These are phyloP conservation scores for Niebla homalea DNA, from an alignment of 495 filamentous ascomycete species.

Conservation along the genomic window DNA sequence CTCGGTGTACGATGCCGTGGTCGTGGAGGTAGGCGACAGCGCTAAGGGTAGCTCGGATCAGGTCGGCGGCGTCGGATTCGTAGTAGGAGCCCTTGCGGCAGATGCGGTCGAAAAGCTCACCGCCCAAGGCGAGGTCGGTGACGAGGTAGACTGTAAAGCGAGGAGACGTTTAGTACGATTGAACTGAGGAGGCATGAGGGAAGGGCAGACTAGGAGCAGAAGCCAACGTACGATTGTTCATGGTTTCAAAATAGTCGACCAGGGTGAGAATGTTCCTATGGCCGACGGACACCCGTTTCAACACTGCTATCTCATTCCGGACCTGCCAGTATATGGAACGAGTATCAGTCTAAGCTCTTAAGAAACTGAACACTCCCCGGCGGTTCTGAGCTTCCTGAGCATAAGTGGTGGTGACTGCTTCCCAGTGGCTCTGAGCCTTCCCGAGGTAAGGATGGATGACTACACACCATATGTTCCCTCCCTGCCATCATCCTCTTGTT, in stretches of 20 bases:
- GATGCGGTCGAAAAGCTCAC: constrained; percentile 96
- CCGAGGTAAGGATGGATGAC: not conserved
- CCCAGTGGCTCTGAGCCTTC: not conserved
- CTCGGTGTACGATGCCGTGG: constrained; percentile 93
- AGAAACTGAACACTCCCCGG: not conserved
- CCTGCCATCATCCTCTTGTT: constrained; percentile 98
- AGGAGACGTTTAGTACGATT: not conserved
- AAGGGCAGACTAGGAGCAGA: not conserved
- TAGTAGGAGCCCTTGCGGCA: constrained; percentile 97
- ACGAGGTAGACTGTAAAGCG: constrained; percentile 70
- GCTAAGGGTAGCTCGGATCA: constrained; percentile 86
- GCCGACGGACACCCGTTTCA: constrained; percentile 94
- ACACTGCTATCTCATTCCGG: constrained; percentile 92
- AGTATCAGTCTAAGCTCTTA: not conserved
- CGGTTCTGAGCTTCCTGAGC: too few relatives aligned
- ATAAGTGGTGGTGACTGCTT: too few relatives aligned
- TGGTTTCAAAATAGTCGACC: constrained; percentile 98
- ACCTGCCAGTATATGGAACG: constrained; percentile 42
- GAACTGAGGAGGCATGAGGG: not conserved
- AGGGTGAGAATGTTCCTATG: constrained; percentile 96
- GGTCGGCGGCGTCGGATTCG: constrained; percentile 88
- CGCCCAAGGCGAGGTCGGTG: constrained; percentile 89
- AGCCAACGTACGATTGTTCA: constrained; percentile 69
- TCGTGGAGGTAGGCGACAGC: constrained; percentile 98
- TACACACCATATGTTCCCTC: constrained; percentile 86